phyloP scores from a whole-genome alignment of 768 basidiomycete genomes.

The Boletus tomentosulus region DNA sequence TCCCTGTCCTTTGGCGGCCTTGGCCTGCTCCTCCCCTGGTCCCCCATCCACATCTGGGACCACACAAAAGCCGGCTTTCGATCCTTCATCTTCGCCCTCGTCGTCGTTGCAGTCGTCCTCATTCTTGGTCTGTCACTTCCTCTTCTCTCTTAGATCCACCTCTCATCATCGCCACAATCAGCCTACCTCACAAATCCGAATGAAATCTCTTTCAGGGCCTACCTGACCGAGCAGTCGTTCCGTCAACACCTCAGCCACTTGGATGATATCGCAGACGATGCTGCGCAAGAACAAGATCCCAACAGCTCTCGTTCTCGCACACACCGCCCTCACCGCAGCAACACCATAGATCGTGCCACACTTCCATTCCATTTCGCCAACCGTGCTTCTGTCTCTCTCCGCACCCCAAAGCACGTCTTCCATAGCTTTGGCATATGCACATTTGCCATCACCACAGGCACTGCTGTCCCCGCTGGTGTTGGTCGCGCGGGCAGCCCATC shows the following conservation, averaged over 20 bases:
- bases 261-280: constrained; percentile 61
- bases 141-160: not conserved
- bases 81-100: constrained; percentile 65
- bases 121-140: constrained; percentile 58
- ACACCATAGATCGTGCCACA: constrained; percentile 25
- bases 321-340: constrained; percentile 18
- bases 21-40: constrained; percentile 41
- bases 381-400: constrained; percentile 86
- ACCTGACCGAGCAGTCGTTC: constrained; percentile 96
- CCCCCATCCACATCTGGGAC: constrained; percentile 50
- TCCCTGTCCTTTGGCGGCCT: constrained; percentile 61
- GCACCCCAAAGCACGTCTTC: constrained; percentile 87
- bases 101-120: constrained; percentile 64
- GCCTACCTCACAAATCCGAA: constrained; percentile 95
- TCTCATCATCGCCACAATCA: constrained; percentile 31
- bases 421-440: constrained; percentile 86
- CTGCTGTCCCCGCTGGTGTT: constrained; percentile 45
- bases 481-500: constrained; percentile 42
- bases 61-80: constrained; percentile 60
- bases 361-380: constrained; percentile 78
- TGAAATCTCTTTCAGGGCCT: constrained; percentile 89
- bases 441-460: constrained; percentile 50
- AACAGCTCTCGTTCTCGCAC: constrained; percentile 25
- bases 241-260: constrained; percentile 88
- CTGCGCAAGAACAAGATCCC: constrained; percentile 32